Conservation (phyloP, 805 yeast species). For the Ogataea saltuana region DNA sequence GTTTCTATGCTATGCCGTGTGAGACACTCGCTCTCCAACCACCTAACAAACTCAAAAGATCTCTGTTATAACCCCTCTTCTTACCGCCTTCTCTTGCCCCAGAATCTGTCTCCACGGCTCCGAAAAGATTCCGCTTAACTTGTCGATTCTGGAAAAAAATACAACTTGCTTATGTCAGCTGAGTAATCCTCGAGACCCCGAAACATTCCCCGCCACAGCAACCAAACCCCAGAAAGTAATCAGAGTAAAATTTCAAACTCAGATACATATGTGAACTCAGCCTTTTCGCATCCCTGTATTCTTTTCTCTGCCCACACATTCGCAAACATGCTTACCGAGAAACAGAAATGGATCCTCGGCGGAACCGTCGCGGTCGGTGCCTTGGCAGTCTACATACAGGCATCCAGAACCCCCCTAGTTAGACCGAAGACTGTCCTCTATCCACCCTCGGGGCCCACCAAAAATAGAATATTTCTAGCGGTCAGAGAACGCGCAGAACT, state of each 20-base stretch:
- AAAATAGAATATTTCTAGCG: slow-evolving; percentile 50
- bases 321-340: slow-evolving; percentile 24
- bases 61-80: background rate
- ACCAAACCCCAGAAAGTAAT: background rate
- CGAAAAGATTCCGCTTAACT: slow-evolving; percentile 2
- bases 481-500: slow-evolving; percentile 61
- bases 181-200: background rate
- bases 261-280: too few relatives aligned
- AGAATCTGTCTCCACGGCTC: slow-evolving; percentile 3
- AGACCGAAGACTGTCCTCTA: slow-evolving; percentile 35
- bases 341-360: slow-evolving; percentile 34
- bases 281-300: too few relatives aligned
- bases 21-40: too few relatives aligned
- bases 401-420: slow-evolving; percentile 31
- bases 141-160: slow-evolving; percentile 4
- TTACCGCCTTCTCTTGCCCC: slow-evolving; percentile 1
- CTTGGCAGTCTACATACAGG: slow-evolving; percentile 28
- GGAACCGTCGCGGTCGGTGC: slow-evolving; percentile 30
- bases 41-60: too few relatives aligned
- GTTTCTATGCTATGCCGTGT: background rate
- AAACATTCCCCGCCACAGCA: background rate
- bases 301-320: too few relatives aligned
- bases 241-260: background rate
- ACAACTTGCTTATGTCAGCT: background rate
- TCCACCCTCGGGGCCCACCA: slow-evolving; percentile 36